Evolutionary conservation across 2,329 filamentous ascomycete species (phyloP).

Genomic region (Arthrinium phaeospermum): DNA sequence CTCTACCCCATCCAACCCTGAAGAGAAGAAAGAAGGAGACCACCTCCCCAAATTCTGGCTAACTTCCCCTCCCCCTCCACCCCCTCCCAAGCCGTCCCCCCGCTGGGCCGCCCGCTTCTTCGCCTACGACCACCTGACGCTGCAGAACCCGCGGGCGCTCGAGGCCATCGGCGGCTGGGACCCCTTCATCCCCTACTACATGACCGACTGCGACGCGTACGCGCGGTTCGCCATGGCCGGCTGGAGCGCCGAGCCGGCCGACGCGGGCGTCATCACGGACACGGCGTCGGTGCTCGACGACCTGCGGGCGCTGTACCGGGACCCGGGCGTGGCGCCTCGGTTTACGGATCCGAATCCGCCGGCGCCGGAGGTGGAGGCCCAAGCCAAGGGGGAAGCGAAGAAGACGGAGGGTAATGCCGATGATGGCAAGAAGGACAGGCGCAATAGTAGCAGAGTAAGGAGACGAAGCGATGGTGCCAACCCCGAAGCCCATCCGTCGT

Average conservation of each 20-base stretch:
- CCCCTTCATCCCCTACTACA: conserved; percentile 62
- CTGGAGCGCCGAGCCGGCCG: conserved; percentile 46
- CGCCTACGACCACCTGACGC: conserved; percentile 61
- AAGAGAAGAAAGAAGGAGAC: conserved; percentile 40
- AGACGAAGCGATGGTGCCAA: conserved; percentile 32
- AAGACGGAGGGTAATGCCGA: background rate
- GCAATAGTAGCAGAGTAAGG: conserved; percentile 24
- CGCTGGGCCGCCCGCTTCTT: conserved; percentile 62
- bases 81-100: conserved; percentile 37
- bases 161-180: conserved; percentile 62
- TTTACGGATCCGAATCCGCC: conserved; percentile 47
- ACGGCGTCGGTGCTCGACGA: conserved; percentile 52
- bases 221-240: conserved; percentile 52
- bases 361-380: conserved; percentile 32
- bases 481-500: conserved; percentile 35
- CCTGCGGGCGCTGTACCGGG: conserved; percentile 51
- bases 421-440: background rate
- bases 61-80: conserved; percentile 39
- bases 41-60: conserved; percentile 39
- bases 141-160: conserved; percentile 60
- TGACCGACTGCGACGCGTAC: conserved; percentile 63
- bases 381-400: conserved; percentile 22
- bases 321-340: conserved; percentile 42
- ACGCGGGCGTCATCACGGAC: conserved; percentile 51
- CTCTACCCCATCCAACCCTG: conserved; percentile 23